Evolutionary conservation across 495 filamentous ascomycete genomes (phyloP).

Genomic region (Cryomyces antarcticus): DNA sequence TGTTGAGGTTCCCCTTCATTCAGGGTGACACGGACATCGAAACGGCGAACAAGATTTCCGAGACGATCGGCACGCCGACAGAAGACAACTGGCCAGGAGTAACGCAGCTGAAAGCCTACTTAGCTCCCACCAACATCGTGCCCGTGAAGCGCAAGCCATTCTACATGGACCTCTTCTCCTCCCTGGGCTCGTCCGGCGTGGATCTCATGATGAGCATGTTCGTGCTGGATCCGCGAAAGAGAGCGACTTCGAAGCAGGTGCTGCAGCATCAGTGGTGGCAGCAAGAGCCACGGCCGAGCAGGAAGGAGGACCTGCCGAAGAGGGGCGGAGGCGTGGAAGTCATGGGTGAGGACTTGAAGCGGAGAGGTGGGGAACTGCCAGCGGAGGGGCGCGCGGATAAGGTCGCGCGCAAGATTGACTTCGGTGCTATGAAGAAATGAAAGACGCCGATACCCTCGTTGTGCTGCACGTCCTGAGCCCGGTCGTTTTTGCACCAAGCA

Average conservation of each 20-base stretch:
- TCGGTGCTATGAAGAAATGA: constrained; percentile 37
- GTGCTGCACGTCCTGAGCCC: not conserved
- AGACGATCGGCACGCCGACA: constrained; percentile 72
- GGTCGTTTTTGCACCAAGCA: not conserved
- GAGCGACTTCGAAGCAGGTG: constrained; percentile 53
- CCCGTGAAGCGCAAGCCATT: constrained; percentile 48
- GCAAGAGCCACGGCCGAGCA: constrained; percentile 61
- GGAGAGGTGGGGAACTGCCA: constrained; percentile 46
- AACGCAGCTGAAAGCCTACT: constrained; percentile 55
- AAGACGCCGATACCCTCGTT: not conserved
- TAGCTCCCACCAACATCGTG: constrained; percentile 24
- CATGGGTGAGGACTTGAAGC: constrained; percentile 67
- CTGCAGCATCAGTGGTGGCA: constrained; percentile 77
- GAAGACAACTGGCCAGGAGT: constrained; percentile 96
- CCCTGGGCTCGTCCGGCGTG: constrained; percentile 58
- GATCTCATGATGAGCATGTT: constrained; percentile 79
- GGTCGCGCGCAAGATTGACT: constrained; percentile 78
- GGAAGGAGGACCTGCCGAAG: constrained; percentile 61
- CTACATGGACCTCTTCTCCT: constrained; percentile 51
- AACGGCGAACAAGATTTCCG: constrained; percentile 59
- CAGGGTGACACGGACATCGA: constrained; percentile 64
- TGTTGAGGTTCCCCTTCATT: constrained; percentile 61
- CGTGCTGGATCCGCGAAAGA: constrained; percentile 61
- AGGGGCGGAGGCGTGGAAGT: constrained; percentile 47
- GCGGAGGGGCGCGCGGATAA: constrained; percentile 42